Base-by-base conservation (phyloP, 2,329 filamentous ascomycete genomes). In the Didymella arachidicola region DNA sequence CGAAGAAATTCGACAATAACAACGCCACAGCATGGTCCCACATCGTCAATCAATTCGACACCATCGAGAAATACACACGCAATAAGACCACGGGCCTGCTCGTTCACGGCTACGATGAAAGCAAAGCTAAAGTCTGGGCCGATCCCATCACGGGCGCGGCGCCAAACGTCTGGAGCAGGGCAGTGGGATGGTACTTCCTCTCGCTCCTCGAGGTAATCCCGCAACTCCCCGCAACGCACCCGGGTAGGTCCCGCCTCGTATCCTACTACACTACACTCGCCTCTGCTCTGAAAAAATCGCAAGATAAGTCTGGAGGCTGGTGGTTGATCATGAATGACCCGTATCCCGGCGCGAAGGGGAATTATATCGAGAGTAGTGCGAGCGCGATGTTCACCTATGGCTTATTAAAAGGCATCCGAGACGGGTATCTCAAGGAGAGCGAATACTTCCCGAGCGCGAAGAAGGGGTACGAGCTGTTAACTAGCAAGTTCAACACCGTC, bases 301-400 rank as follows among this genome's bases (percentile, higher is more conserved):
- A 78, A 14, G 79, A 82, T 51, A 60, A 63, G 0, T 72, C 69
- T 1, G 81, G 82, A 0, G 83, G 81, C 2, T 87, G 84, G 83
- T 86, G 83, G 82, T 72, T 85, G 49, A 75, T 86, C 38, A 82
- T 86, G 78, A 79, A 78, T 59, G 75, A 79, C 58, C 68, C 76
- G 18, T 80, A 81, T 51, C 77, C 67, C 1, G 66, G 67, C 4
- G 61, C 43, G 18, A 64, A 78, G 47, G 83, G 83, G 0, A 87
- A 87, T 67, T 87, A 83, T 67, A 80, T 87, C 45, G 83, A 87
- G 73, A 82, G 81, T 29, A 84, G 83, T 25, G 84, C 79, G n/a
- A 80, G 80, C 3, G 83, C 83, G 1, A 84, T 87, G 68, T 71
- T 71, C 29, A 59, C 64, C n/a, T 67, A 64, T 53, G 63, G 61